Evolutionary conservation across 163 green algal genomes (phyloP).

Genomic region (Scenedesmus sp.): DNA sequence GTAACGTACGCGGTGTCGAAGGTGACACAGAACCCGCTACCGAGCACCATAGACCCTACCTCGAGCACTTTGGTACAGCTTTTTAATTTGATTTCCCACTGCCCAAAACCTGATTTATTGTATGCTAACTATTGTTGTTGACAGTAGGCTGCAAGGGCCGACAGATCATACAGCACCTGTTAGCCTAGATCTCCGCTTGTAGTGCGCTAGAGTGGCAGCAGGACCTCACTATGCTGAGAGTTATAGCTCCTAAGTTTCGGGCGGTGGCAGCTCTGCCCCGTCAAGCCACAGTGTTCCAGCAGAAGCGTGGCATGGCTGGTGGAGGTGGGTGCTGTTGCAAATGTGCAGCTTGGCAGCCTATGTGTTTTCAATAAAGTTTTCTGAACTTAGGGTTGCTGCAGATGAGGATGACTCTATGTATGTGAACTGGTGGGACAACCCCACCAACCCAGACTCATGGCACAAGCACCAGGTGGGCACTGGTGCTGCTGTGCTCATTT

Average conservation of each 20-base stretch:
- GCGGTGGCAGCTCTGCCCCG: slow-evolving; percentile 28
- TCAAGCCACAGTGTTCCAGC: slow-evolving; percentile 49
- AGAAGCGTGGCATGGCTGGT: slow-evolving; percentile 60
- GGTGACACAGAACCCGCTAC: not conserved
- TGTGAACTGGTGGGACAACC: slow-evolving; percentile 63
- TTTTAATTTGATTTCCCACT: not conserved
- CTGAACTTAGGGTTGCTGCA: slow-evolving; percentile 2
- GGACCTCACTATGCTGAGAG: slow-evolving; percentile 10
- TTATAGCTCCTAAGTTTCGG: not conserved
- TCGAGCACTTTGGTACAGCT: not conserved
- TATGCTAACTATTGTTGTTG: not conserved
- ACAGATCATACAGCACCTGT: not conserved
- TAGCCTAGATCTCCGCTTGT: not conserved
- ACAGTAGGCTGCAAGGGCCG: not conserved
- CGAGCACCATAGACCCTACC: not conserved
- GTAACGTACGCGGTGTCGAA: not conserved
- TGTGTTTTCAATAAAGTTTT: not conserved
- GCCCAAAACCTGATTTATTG: not conserved
- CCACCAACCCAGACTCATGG: slow-evolving; percentile 58
- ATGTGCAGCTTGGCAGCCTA: not conserved
- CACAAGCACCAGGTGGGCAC: slow-evolving; percentile 55
- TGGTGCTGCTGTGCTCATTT: not conserved
- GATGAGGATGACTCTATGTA: slow-evolving; percentile 52
- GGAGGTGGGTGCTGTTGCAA: slow-evolving; percentile 42
- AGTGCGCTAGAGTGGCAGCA: slow-evolving; percentile 7